These are phyloP conservation scores for Purpureocillium takamizusanense DNA, from an alignment of 2,329 filamentous ascomycete species.

Conservation along the genomic window DNA sequence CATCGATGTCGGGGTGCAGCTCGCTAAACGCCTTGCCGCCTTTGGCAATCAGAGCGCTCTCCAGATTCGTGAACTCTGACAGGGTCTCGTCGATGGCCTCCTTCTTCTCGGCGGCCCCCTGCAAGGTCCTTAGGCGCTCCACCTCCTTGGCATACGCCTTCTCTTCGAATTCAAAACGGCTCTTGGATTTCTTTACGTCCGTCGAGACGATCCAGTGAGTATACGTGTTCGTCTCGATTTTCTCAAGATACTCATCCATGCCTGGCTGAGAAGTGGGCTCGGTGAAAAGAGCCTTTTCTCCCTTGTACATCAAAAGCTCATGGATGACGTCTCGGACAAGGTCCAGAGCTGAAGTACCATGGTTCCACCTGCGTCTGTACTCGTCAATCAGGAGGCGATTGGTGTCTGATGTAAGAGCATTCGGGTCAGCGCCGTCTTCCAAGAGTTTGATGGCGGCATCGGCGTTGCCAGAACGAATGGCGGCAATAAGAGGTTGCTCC, in stretches of 20 bases:
- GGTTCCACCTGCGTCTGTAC: conserved; percentile 21
- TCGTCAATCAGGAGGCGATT: conserved; percentile 23
- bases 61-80: conserved; percentile 43
- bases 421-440: conserved; percentile 55
- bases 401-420: conserved; percentile 39
- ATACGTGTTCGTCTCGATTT: conserved; percentile 48
- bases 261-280: conserved; percentile 14
- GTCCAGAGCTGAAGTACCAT: conserved; percentile 49
- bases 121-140: conserved; percentile 7
- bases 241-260: conserved; percentile 43
- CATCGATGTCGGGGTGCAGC: conserved; percentile 45
- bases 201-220: conserved; percentile 41
- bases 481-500: conserved; percentile 59
- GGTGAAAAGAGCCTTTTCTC: conserved; percentile 5
- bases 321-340: conserved; percentile 43
- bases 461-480: conserved; percentile 34
- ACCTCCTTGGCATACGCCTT: conserved; percentile 15
- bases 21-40: conserved; percentile 61
- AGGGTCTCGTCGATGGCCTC: conserved; percentile 43
- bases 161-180: conserved; percentile 22
- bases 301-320: conserved; percentile 35
- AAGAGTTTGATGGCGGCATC: conserved; percentile 50
- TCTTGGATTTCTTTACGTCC: conserved; percentile 24
- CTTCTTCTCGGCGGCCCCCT: conserved; percentile 38
- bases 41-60: conserved; percentile 42